A percentile compares a stretch with the other conserved stretches of the same genome.
Evolutionary conservation across 2,329 filamentous ascomycete species (phyloP).

Genomic region (Teratosphaeria pseudoeucalypti): DNA sequence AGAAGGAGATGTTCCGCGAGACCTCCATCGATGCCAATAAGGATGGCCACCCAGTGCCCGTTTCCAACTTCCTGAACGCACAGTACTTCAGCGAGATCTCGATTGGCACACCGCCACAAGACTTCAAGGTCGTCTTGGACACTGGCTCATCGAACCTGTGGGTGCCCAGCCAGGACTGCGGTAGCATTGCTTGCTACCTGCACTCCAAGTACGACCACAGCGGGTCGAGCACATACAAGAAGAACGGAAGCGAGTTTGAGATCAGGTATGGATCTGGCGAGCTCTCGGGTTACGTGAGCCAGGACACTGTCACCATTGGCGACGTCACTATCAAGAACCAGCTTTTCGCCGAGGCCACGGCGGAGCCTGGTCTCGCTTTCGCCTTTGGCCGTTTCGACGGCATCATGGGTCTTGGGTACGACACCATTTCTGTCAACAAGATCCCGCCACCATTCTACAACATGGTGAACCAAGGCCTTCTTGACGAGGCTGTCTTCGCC

Average conservation of each 20-base stretch:
- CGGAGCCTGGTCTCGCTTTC: constrained; percentile 91
- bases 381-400: constrained; percentile 97
- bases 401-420: constrained; percentile 87
- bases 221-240: constrained; percentile 79
- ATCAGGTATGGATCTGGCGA: constrained; percentile 94
- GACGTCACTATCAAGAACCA: constrained; percentile 81
- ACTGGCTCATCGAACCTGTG: constrained; percentile 98
- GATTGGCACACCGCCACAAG: constrained; percentile 83
- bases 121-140: constrained; percentile 97
- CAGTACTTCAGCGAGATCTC: constrained; percentile 98
- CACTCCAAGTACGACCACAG: constrained; percentile 94
- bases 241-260: constrained; percentile 85
- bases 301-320: constrained; percentile 77
- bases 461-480: constrained; percentile 77
- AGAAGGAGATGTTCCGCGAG: constrained; percentile 68
- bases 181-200: constrained; percentile 94
- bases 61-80: constrained; percentile 97
- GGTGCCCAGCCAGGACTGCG: constrained; percentile 85
- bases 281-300: constrained; percentile 85
- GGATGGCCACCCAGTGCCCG: constrained; percentile 62
- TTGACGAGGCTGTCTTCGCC: constrained; percentile 88
- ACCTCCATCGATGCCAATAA: constrained; percentile 55
- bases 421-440: constrained; percentile 92
- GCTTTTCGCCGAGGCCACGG: constrained; percentile 92
- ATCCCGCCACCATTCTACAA: constrained; percentile 95